Evolutionary conservation across 805 yeast species (phyloP).

Genomic region (Maudiozyma saulgeensis): DNA sequence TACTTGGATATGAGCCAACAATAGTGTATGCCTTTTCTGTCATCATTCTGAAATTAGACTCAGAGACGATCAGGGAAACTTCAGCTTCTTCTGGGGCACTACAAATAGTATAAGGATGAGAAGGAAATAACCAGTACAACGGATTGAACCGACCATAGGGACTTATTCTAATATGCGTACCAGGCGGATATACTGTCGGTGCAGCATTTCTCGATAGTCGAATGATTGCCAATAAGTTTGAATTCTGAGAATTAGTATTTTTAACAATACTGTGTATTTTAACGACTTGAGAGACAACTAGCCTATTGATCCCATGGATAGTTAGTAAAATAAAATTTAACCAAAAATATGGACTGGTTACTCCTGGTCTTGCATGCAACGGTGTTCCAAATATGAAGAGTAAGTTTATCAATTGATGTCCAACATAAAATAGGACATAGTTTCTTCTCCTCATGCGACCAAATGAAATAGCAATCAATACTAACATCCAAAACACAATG

Average conservation of each 20-base stretch:
- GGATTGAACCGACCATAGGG: constrained; percentile 29
- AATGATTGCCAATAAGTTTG: neutral
- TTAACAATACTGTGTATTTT: constrained; percentile 3
- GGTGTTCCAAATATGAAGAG: constrained; percentile 36
- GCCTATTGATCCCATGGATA: constrained; percentile 5
- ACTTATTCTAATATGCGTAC: constrained; percentile 43
- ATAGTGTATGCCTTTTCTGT: constrained; percentile 31
- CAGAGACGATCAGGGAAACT: constrained; percentile 38
- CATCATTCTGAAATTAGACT: constrained; percentile 29
- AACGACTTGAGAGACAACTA: neutral
- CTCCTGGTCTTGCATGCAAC: constrained; percentile 67
- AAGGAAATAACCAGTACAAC: constrained; percentile 41
- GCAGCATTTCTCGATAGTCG: constrained; percentile 9
- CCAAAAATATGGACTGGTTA: constrained; percentile 29
- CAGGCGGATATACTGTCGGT: neutral
- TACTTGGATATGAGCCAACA: constrained; percentile 34
- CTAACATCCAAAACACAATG: constrained; percentile 29
- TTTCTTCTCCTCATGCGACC: constrained; percentile 38
- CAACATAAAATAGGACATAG: constrained; percentile 46
- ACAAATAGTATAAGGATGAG: constrained; percentile 62
- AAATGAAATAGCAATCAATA: constrained; percentile 39
- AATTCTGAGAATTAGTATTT: neutral
- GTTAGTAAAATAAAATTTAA: constrained; percentile 14
- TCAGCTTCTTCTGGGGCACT: constrained; percentile 33
- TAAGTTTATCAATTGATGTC: constrained; percentile 46